Evolutionary conservation across 768 basidiomycete genomes (phyloP).

Genomic region (Mycena galopus): DNA sequence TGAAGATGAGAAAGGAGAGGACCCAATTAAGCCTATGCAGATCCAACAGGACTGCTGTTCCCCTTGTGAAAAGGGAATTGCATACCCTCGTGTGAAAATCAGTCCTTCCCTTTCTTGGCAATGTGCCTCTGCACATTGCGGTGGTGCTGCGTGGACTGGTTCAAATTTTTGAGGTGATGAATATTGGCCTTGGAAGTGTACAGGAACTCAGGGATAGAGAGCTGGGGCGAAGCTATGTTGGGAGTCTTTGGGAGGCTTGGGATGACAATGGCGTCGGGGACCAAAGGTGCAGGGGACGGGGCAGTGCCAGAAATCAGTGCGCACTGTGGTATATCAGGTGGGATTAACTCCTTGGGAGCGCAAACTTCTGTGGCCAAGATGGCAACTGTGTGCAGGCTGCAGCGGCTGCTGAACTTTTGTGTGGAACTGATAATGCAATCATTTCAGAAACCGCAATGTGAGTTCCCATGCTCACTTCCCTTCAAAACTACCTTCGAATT

Average conservation of each 20-base stretch:
- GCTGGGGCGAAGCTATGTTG: background rate
- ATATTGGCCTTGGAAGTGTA: too few species aligned
- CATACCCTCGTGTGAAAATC: background rate
- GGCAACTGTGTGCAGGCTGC: background rate
- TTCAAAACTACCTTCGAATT: background rate
- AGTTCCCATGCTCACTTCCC: too few species aligned
- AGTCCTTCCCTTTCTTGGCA: background rate
- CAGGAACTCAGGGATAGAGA: too few species aligned
- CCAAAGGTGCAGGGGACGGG: background rate
- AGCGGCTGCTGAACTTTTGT: too few species aligned
- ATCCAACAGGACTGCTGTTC: background rate
- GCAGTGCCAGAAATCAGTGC: background rate
- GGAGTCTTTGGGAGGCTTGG: background rate
- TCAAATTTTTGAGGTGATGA: background rate
- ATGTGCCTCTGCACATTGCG: background rate
- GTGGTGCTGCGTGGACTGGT: background rate
- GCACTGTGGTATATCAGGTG: background rate
- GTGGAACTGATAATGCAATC: too few species aligned
- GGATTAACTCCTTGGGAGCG: background rate
- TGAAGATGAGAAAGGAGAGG: background rate
- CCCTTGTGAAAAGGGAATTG: background rate
- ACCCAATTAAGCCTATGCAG: background rate
- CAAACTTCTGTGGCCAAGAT: background rate
- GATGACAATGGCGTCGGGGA: background rate
- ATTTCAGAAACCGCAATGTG: too few species aligned